Conservation (phyloP, 2,329 filamentous ascomycete genomes). For the Hypoxylon sp. region DNA sequence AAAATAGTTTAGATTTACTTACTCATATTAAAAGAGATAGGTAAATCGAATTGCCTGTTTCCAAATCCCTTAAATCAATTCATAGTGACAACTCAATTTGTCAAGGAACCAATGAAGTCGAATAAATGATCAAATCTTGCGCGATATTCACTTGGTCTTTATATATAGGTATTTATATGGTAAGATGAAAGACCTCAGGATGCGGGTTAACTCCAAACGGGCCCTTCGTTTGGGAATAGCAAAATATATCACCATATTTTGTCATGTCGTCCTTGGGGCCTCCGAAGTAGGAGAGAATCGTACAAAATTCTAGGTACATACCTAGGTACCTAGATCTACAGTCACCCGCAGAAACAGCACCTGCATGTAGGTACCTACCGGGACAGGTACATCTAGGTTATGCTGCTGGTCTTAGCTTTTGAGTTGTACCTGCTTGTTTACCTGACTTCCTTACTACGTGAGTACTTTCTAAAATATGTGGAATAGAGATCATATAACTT, state of each 20-base stretch:
- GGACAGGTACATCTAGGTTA: too few relatives aligned
- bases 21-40: not conserved
- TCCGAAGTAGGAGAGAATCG: too few relatives aligned
- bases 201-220: not conserved
- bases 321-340: too few relatives aligned
- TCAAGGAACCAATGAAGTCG: not conserved
- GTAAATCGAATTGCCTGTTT: not conserved
- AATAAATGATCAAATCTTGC: not conserved
- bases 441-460: not conserved
- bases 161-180: not conserved
- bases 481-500: not conserved
- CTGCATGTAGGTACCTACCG: too few relatives aligned
- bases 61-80: not conserved
- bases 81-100: not conserved
- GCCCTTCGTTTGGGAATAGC: not conserved
- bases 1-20: not conserved
- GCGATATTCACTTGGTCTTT: not conserved
- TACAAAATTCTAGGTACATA: too few relatives aligned
- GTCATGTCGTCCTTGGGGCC: too few relatives aligned
- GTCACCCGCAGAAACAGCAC: too few relatives aligned
- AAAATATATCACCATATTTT: too few relatives aligned
- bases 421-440: too few relatives aligned
- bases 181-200: not conserved
- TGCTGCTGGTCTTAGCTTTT: too few relatives aligned
- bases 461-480: not conserved